Base-by-base conservation (phyloP, 108 stramenopile genomes). In the Cyclotella sp. region DNA sequence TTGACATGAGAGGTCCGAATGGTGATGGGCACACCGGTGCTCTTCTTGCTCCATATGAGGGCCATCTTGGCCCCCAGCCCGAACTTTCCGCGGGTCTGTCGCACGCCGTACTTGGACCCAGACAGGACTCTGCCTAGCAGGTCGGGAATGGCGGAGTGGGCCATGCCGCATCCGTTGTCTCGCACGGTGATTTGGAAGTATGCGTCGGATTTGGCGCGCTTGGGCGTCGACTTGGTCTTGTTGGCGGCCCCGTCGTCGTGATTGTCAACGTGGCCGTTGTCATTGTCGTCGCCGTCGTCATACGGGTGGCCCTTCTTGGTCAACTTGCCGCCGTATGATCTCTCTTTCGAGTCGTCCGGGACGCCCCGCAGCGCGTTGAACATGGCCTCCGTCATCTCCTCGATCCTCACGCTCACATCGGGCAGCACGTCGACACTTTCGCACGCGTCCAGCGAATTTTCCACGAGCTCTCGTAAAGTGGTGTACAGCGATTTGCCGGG, bases 1-100 rank as follows among this genome's bases (percentile, higher is more conserved):
- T 3, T 8, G 21, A 72, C 81, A 70, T 90, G 87, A 46, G 87
- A 75, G 28, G 90, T 89, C 24, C 79, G 83, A 15, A 98, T 83
- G 52, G 73, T 68, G 72, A 98, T 95, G 5, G 98, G 98, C 46
- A 96, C 81, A 0, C 96, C 97, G 10, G 96, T 97, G 68, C 86
- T 89, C 67, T 98, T 98, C 77, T 97, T 96, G 71, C 85, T 84
- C 98, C 98, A 98, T 59, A 98, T 98, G 70, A 98, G 75, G 6
- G 98, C 98, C 98, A 98, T 98, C 78, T 98, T 98, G 51, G 98
- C 96, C 9, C 97, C 97, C 55, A 98, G 78, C 29, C 98, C 98
- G 80, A 98, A 98, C 75, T 98, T 98, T 27, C 98, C 98, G 49
- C 98, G 70, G 0, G 98, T 97, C 82, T 98, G 97, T 16, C 97